A percentile compares a stretch with the other conserved stretches of the same genome.
phyloP scores from a whole-genome alignment of 768 basidiomycete species.

The Leccinum incarnatum region DNA sequence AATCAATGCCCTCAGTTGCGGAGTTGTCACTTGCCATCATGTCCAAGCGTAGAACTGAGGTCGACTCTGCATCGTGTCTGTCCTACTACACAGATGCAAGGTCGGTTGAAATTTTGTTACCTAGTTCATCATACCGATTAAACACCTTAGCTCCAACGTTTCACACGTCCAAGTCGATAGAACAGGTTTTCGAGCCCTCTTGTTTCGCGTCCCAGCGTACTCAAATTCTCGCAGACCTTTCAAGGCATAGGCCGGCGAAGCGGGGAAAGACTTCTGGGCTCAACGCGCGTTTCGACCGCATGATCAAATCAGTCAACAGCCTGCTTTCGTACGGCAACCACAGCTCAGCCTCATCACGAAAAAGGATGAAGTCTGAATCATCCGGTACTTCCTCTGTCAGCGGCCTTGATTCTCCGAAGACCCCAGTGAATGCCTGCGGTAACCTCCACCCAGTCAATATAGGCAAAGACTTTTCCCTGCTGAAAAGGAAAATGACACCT shows the following conservation, averaged over 20 bases:
- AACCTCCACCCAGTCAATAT: constrained; percentile 36
- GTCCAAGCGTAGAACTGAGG: constrained; percentile 1
- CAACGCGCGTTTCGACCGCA: constrained; percentile 63
- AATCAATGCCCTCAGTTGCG: no score
- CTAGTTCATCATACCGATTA: background rate
- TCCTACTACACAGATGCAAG: constrained; percentile 10
- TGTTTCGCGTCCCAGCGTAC: background rate
- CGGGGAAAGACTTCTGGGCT: constrained; percentile 47
- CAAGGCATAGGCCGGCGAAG: constrained; percentile 34
- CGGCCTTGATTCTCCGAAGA: constrained; percentile 40
- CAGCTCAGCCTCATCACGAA: constrained; percentile 25
- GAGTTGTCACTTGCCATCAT: background rate
- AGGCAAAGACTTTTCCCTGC: constrained; percentile 40
- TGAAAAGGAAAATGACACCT: constrained; percentile 37
- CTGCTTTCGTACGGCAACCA: constrained; percentile 25
- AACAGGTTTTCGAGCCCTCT: constrained; percentile 14
- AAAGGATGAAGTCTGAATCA: constrained; percentile 32
- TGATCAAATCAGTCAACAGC: constrained; percentile 60
- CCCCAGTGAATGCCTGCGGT: constrained; percentile 41
- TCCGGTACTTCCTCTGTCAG: constrained; percentile 45
- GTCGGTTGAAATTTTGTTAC: constrained; percentile 2
- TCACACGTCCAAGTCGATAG: background rate
- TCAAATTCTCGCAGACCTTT: constrained; percentile 7
- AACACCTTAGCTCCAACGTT: background rate
- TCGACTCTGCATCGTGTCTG: constrained; percentile 14